Conservation (phyloP, 805 yeast species). For the Ogataea paraovalis region DNA sequence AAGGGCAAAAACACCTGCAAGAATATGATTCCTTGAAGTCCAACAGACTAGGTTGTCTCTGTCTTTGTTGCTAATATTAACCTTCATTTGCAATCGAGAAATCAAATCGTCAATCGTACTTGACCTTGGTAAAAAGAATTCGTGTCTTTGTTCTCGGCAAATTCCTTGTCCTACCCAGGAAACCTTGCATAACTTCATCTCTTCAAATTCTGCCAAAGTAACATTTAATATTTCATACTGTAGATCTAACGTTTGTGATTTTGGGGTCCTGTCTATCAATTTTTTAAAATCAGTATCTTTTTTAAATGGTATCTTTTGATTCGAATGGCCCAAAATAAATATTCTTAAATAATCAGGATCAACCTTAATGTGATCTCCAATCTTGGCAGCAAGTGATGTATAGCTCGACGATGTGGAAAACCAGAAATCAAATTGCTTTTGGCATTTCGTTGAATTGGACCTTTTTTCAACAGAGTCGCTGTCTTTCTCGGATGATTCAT, state of each 20-base stretch:
- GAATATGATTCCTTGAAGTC: slow-evolving; percentile 39
- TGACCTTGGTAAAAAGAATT: slow-evolving; percentile 62
- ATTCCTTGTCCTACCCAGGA: slow-evolving; percentile 73
- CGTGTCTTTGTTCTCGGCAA: slow-evolving; percentile 63
- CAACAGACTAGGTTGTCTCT: slow-evolving; percentile 50
- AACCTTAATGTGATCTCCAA: slow-evolving; percentile 50
- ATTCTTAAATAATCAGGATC: slow-evolving; percentile 63
- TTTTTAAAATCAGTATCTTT: slow-evolving; percentile 33
- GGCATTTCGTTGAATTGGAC: slow-evolving; percentile 10
- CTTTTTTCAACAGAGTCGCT: slow-evolving; percentile 6
- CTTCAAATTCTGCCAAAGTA: slow-evolving; percentile 73
- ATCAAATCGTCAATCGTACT: slow-evolving; percentile 54
- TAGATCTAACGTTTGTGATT: slow-evolving; percentile 41
- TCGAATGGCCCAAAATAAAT: slow-evolving; percentile 54
- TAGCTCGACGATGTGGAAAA: slow-evolving; percentile 58
- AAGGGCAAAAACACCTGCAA: slow-evolving; percentile 30
- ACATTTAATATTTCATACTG: slow-evolving; percentile 77
- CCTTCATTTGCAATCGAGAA: slow-evolving; percentile 51
- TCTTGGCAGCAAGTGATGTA: slow-evolving; percentile 53
- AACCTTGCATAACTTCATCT: slow-evolving; percentile 60
- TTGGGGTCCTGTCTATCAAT: slow-evolving; percentile 42
- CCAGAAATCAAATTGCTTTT: slow-evolving; percentile 55
- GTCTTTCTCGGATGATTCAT: slow-evolving; percentile 11
- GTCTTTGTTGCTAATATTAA: slow-evolving; percentile 46
- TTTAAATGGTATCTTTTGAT: slow-evolving; percentile 48